Base-by-base conservation (phyloP, 169 alveolate species). In the Plasmodium blacklocki region DNA sequence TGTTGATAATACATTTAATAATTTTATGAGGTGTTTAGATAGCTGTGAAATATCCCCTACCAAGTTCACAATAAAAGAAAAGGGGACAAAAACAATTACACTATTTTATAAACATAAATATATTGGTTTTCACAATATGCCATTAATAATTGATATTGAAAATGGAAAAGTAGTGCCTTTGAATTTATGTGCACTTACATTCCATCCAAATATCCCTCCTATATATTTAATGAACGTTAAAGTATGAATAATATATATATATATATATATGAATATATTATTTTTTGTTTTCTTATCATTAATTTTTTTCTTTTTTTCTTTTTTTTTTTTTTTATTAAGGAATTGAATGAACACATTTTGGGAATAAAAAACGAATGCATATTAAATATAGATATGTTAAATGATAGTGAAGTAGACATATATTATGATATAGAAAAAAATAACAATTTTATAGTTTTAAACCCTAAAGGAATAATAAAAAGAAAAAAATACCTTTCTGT, bases 381-480 rank as follows among this genome's bases (percentile, higher is more conserved):
- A 64, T 59, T 63, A 86, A 86, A 86, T 74, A 39, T 86, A 71
- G 92, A 86, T 63, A n/a, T 86, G 26, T 50, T 86, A 23, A 86
- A 86, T 60, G 92, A 86, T 62, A 86, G 92, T 73, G 88, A 70
- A 39, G 45, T 86, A 73, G 92, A 86, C 21, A 86, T 86, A 49
- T 73, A 50, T 63, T 86, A 86, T 54, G 76, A 72, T 12, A 73
- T 86, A 45, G 88, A 86, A 23, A 52, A 64, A 26, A 71, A 50
- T 56, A 47, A 52, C 7, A 72, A 86, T 86, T 59, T 86, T 63
- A 74, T 54, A 29, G 80, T 86, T 59, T 86, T 86, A 72, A 86
- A 86, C 29, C 88, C 92, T 23, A 72, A 58, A 21, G 92, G 92
- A 63, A 59, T 86, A 15, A 73, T 86, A 50, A 86, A 86, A 86